Conservation (phyloP, 345 rosid genomes). For the Adansonia digitata region DNA sequence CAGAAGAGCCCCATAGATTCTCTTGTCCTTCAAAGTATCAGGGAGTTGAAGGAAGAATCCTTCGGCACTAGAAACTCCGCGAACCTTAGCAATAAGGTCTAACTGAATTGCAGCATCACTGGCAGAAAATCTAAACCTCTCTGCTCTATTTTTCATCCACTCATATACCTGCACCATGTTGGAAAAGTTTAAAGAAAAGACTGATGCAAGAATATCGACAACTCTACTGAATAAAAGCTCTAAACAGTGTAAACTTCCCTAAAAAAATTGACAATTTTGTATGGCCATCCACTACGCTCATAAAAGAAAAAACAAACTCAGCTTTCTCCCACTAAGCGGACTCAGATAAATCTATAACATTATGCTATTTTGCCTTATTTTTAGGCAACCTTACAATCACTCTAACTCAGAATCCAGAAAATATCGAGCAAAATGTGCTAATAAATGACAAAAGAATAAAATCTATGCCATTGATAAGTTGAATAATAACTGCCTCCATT, state of each 20-base stretch:
- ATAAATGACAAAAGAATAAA: neutral
- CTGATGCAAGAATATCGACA: neutral
- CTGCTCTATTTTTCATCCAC: constrained; percentile 81
- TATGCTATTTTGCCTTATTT: neutral
- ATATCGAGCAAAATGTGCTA: neutral
- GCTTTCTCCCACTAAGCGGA: neutral
- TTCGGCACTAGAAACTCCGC: constrained; percentile 67
- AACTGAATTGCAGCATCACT: constrained; percentile 96
- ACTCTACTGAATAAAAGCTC: neutral
- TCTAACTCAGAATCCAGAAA: neutral
- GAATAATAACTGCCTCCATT: neutral
- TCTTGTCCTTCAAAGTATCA: constrained; percentile 62
- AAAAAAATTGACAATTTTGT: neutral
- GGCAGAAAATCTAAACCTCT: constrained; percentile 58
- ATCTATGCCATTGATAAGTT: neutral
- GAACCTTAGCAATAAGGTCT: constrained; percentile 83
- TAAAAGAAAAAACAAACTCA: neutral
- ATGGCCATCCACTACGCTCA: neutral
- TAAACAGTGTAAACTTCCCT: neutral
- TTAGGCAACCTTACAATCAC: neutral
- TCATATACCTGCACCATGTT: constrained; percentile 56
- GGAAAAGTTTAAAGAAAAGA: neutral
- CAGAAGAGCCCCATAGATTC: constrained; percentile 77
- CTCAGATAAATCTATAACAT: neutral
- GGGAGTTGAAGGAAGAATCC: constrained; percentile 54